phyloP scores from a whole-genome alignment of 1,139 yeast genomes.

The Debaryomyces coudertii region DNA sequence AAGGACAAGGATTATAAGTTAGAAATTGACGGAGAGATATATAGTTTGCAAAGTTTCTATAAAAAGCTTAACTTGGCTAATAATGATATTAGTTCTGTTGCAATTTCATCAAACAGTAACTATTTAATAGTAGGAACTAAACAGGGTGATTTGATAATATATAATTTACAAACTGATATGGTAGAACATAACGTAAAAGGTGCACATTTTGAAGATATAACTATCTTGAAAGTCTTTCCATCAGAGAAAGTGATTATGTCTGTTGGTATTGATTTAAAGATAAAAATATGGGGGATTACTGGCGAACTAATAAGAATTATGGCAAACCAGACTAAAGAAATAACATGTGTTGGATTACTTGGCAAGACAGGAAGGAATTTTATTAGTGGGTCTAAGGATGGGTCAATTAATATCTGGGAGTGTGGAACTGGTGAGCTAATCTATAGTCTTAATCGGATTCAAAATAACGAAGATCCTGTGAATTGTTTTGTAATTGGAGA shows the following conservation, averaged over 20 bases:
- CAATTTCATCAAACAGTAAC: slow-evolving; percentile 12
- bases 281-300: slow-evolving; percentile 62
- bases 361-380: slow-evolving; percentile 66
- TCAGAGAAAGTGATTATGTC: slow-evolving; percentile 61
- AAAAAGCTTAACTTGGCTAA: slow-evolving; percentile 2
- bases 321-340: slow-evolving; percentile 45
- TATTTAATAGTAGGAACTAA: slow-evolving; percentile 45
- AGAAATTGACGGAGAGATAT: slow-evolving; percentile 5
- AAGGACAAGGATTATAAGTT: slow-evolving; percentile 3
- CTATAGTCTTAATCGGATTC: slow-evolving; percentile 38
- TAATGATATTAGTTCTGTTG: slow-evolving; percentile 5
- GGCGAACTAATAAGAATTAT: slow-evolving; percentile 51
- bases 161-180: slow-evolving; percentile 14
- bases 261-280: slow-evolving; percentile 55
- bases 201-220: slow-evolving; percentile 53
- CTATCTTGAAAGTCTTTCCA: slow-evolving; percentile 49
- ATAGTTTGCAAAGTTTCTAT: slow-evolving; percentile 7
- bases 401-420: slow-evolving; percentile 66
- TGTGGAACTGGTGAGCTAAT: slow-evolving; percentile 57
- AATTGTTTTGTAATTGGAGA: slow-evolving; percentile 22
- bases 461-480: slow-evolving; percentile 36
- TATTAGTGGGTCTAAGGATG: slow-evolving; percentile 54
- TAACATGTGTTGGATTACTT: slow-evolving; percentile 52
- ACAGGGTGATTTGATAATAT: slow-evolving; percentile 39
- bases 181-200: slow-evolving; percentile 22